These are phyloP conservation scores for Xylaria venustula DNA, from an alignment of 495 filamentous ascomycete genomes.

Conservation along the genomic window DNA sequence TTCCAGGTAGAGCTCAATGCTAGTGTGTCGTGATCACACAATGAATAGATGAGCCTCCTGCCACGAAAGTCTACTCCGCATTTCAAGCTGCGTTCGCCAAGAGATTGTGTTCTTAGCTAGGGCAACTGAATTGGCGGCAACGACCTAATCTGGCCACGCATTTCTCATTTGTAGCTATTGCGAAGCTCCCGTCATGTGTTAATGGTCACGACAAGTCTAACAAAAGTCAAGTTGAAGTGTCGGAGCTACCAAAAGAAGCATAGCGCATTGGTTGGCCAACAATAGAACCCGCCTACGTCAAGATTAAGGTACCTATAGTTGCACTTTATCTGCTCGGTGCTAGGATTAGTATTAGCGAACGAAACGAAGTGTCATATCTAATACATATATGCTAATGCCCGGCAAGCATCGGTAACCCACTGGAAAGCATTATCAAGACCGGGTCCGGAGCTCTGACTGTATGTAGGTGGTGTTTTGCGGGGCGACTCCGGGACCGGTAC, in stretches of 20 bases:
- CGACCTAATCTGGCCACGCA: background rate
- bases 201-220: background rate
- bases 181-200: background rate
- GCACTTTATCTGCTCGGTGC: too few species aligned
- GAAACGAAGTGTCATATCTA: too few species aligned
- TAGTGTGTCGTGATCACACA: too few species aligned
- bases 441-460: too few species aligned
- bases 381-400: too few species aligned
- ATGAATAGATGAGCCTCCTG: background rate
- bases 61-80: slow-evolving; percentile 9
- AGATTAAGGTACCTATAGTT: too few species aligned
- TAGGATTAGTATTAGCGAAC: too few species aligned
- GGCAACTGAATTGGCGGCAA: background rate
- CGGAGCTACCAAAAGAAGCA: slow-evolving; percentile 11
- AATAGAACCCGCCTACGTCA: too few species aligned
- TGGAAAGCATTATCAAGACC: too few species aligned
- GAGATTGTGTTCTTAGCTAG: background rate
- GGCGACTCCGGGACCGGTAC: slow-evolving; percentile 2
- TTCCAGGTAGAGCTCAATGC: too few species aligned
- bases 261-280: background rate
- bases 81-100: background rate
- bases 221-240: background rate
- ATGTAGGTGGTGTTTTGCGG: too few species aligned
- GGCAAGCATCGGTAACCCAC: too few species aligned
- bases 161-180: background rate